These are phyloP conservation scores for Pelargonium nanum DNA, from an alignment of 345 rosid genomes.

Conservation along the genomic window DNA sequence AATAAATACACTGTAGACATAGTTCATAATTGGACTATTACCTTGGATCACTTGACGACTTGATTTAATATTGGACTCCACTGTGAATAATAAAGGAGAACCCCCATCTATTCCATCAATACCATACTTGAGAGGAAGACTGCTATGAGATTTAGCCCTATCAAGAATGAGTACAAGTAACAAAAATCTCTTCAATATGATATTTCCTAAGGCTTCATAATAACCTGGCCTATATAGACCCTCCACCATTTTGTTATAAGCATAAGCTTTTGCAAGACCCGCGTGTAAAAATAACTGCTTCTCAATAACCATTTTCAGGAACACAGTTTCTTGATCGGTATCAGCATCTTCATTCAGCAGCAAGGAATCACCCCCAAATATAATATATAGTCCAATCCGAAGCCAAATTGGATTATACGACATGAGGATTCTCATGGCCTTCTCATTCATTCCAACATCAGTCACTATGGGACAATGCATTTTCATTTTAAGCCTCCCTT, in stretches of 20 bases:
- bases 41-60: conserved; percentile 70
- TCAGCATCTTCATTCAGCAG: conserved; percentile 39
- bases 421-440: conserved; percentile 48
- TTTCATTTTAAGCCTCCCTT: conserved; percentile 83
- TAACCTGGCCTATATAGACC: conserved; percentile 90
- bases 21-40: conserved; percentile 17
- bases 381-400: conserved; percentile 57
- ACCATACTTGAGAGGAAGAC: conserved; percentile 72
- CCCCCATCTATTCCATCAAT: conserved; percentile 94
- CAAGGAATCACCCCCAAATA: conserved; percentile 80
- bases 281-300: conserved; percentile 68
- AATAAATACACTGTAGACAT: conserved; percentile 1
- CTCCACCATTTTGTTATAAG: conserved; percentile 88
- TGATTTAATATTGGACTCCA: conserved; percentile 57
- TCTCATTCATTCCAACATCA: conserved; percentile 83
- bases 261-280: conserved; percentile 63
- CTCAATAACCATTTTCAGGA: conserved; percentile 67
- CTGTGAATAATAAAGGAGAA: conserved; percentile 61
- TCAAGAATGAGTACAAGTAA: conserved; percentile 70
- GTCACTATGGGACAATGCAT: conserved; percentile 80
- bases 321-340: conserved; percentile 46
- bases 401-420: conserved; percentile 78
- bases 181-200: conserved; percentile 80
- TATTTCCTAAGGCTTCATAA: conserved; percentile 67
- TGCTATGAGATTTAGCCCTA: conserved; percentile 62